phyloP scores from a whole-genome alignment of 768 basidiomycete genomes.

The Calocybe indica region DNA sequence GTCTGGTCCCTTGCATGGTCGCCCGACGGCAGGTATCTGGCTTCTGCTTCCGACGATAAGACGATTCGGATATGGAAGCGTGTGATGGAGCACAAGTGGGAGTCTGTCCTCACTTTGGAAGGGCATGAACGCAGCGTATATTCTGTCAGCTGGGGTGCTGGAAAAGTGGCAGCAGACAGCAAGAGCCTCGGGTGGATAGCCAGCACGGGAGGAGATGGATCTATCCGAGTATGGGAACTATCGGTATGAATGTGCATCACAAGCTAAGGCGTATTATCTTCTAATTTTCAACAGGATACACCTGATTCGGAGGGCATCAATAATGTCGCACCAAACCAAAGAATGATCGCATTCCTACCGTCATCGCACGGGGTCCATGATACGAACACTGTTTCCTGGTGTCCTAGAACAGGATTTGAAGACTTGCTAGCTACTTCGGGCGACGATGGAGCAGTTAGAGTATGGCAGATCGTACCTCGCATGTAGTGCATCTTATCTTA shows the following conservation, averaged over 20 bases:
- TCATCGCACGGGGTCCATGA: conserved; percentile 81
- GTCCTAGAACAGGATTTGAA: conserved; percentile 56
- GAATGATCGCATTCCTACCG: conserved; percentile 50
- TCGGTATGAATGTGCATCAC: conserved; percentile 32
- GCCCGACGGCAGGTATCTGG: conserved; percentile 74
- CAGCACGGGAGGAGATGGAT: conserved; percentile 82
- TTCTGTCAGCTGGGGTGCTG: conserved; percentile 65
- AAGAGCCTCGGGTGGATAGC: conserved; percentile 76
- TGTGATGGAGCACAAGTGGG: conserved; percentile 54
- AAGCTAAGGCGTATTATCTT: conserved; percentile 1
- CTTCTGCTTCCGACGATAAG: conserved; percentile 80
- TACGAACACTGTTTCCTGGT: conserved; percentile 84
- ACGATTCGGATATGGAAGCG: conserved; percentile 85
- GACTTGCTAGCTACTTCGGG: conserved; percentile 76
- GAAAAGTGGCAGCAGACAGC: conserved; percentile 23
- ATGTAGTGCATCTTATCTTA: not conserved
- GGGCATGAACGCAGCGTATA: conserved; percentile 77
- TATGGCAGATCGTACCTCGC: conserved; percentile 56
- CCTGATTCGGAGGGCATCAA: conserved; percentile 1
- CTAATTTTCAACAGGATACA: not conserved
- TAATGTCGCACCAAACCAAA: conserved; percentile 22
- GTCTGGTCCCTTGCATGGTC: conserved; percentile 90
- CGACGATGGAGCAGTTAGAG: conserved; percentile 75
- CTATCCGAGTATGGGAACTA: conserved; percentile 77
- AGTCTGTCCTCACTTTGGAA: conserved; percentile 49